Conservation (phyloP, 148 eudicot species). For the Nepenthes gracilis region DNA sequence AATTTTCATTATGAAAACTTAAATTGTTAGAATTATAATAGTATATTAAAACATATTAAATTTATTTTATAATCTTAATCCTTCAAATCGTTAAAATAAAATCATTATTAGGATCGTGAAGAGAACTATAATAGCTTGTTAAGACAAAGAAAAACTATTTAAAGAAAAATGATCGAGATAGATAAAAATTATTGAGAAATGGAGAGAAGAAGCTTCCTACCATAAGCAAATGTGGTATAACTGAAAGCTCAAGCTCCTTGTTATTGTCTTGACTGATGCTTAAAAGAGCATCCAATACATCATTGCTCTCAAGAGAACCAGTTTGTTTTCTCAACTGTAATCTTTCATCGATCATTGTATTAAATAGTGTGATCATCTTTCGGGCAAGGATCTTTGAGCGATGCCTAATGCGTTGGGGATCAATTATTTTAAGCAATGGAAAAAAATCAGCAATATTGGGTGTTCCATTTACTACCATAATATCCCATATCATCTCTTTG, state of each 20-base stretch:
- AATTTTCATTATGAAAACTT: no score
- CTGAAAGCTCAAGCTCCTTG: not conserved
- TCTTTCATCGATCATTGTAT: not conserved
- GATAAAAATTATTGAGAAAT: no score
- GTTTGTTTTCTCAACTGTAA: not conserved
- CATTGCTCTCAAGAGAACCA: not conserved
- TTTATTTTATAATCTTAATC: no score
- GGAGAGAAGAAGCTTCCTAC: no score
- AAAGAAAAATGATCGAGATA: no score
- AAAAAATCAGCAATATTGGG: conserved; percentile 9
- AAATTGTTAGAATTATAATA: no score
- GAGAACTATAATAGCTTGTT: no score
- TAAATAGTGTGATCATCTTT: conserved; percentile 3
- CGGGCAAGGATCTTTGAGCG: not conserved
- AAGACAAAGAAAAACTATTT: no score
- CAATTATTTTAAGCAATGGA: conserved; percentile 1
- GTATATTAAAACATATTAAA: no score
- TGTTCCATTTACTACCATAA: conserved; percentile 4
- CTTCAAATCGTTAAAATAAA: no score
- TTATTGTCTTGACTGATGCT: conserved; percentile 1
- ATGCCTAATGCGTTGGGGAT: conserved; percentile 6
- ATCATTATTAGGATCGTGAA: no score
- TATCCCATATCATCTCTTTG: conserved; percentile 5
- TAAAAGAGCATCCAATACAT: conserved; percentile 7
- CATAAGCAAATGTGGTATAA: no score